phyloP scores from a whole-genome alignment of 2,329 filamentous ascomycete species.

The Penicillium sp. region DNA sequence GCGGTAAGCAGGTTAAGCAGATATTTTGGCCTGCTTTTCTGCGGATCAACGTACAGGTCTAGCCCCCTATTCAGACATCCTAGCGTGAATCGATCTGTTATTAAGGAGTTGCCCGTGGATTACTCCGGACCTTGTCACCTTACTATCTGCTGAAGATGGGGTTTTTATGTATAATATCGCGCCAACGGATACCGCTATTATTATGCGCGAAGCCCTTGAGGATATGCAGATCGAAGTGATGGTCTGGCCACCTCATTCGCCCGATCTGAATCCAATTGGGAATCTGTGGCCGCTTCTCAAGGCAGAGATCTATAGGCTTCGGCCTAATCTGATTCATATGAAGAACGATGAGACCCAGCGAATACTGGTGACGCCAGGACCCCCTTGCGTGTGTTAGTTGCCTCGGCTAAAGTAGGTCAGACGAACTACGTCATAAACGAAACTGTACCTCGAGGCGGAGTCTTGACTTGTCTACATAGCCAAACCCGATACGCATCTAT shows the following conservation, averaged over 20 bases:
- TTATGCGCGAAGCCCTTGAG: not conserved
- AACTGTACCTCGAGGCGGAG: no score
- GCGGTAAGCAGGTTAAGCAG: not conserved
- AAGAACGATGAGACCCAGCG: not conserved
- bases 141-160: not conserved
- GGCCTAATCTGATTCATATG: not conserved
- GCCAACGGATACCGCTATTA: not conserved
- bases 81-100: no score
- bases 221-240: not conserved
- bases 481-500: no score
- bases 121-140: not conserved
- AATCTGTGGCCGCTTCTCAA: not conserved
- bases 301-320: not conserved
- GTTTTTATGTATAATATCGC: not conserved
- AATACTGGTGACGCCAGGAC: no score
- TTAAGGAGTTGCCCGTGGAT: not conserved
- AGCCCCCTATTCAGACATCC: not conserved
- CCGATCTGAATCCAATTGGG: not conserved
- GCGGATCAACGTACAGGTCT: not conserved
- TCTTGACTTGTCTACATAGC: no score
- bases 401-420: no score
- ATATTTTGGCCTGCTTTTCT: not conserved
- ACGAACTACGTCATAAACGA: no score
- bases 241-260: not conserved
- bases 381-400: no score